Evolutionary conservation across 1,139 yeast species (phyloP).

Genomic region (Yamadazyma blattariae): DNA sequence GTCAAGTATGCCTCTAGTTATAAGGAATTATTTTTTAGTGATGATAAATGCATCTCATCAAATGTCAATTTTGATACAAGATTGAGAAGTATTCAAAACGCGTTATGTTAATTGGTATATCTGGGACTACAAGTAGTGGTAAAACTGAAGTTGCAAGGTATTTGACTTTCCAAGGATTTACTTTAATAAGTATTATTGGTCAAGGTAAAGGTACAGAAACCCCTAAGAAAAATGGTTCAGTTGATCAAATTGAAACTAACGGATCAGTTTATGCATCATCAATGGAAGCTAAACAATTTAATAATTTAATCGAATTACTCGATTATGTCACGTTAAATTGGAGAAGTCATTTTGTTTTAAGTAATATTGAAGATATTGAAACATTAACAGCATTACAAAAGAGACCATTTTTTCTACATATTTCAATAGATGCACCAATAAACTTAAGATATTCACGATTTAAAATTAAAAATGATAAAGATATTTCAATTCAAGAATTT

Average conservation of each 20-base stretch:
- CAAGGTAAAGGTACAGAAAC: slow-evolving; percentile 1
- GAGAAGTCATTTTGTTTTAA: slow-evolving; percentile 60
- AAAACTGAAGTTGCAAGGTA: slow-evolving; percentile 62
- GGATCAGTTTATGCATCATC: slow-evolving; percentile 8
- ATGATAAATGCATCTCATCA: too few species aligned
- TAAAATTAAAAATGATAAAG: slow-evolving; percentile 18
- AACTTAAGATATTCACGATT: slow-evolving; percentile 51
- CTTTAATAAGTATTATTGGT: slow-evolving; percentile 20
- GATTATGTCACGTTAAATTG: slow-evolving; percentile 70
- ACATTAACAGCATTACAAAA: slow-evolving; percentile 53
- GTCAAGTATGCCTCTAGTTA: too few species aligned
- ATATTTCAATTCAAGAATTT: slow-evolving; percentile 38
- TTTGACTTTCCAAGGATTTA: slow-evolving; percentile 57
- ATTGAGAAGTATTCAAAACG: too few species aligned
- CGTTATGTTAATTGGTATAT: slow-evolving; percentile 69
- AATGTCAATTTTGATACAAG: too few species aligned
- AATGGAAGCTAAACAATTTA: slow-evolving; percentile 21
- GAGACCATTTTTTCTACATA: slow-evolving; percentile 83
- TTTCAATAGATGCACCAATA: slow-evolving; percentile 77
- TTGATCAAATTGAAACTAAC: not conserved
- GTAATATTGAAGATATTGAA: slow-evolving; percentile 43
- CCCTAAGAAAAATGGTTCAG: not conserved
- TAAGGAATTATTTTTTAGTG: too few species aligned
- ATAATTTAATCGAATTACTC: slow-evolving; percentile 44
- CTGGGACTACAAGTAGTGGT: slow-evolving; percentile 73